Evolutionary conservation across 2,329 filamentous ascomycete genomes (phyloP).

Genomic region (Sporothrix sp.): DNA sequence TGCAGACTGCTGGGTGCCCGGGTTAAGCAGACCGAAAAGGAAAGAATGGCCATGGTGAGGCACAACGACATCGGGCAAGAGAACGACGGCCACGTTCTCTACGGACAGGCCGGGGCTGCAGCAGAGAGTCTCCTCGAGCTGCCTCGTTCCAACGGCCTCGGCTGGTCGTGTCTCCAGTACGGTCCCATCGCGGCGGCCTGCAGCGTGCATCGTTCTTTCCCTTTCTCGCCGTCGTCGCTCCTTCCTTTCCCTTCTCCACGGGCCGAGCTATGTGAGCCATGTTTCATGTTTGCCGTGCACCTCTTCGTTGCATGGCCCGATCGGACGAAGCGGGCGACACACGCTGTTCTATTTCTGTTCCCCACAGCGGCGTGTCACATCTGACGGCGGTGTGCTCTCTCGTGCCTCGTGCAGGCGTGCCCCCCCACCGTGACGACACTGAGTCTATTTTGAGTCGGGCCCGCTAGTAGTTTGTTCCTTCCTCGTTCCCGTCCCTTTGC

Average conservation of each 20-base stretch:
- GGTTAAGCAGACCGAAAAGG: too few relatives aligned
- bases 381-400: background rate
- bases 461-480: background rate
- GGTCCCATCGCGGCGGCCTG: background rate
- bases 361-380: background rate
- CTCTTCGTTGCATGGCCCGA: slow-evolving; percentile 3
- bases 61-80: too few relatives aligned
- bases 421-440: background rate
- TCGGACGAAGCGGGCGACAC: background rate
- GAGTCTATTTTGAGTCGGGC: slow-evolving; percentile 2
- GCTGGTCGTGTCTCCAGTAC: background rate
- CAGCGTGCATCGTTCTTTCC: background rate
- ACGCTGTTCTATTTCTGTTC: slow-evolving; percentile 3
- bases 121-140: background rate
- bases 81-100: too few relatives aligned
- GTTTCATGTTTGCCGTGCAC: slow-evolving; percentile 2
- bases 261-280: background rate
- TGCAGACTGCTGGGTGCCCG: too few relatives aligned
- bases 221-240: background rate
- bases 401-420: too few relatives aligned
- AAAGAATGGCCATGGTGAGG: too few relatives aligned
- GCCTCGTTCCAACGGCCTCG: background rate
- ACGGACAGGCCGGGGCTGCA: too few relatives aligned
- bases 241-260: background rate
- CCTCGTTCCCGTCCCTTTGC: background rate